These are phyloP conservation scores for Staphylotrichum longicolle DNA, from an alignment of 495 filamentous ascomycete genomes.

Conservation along the genomic window DNA sequence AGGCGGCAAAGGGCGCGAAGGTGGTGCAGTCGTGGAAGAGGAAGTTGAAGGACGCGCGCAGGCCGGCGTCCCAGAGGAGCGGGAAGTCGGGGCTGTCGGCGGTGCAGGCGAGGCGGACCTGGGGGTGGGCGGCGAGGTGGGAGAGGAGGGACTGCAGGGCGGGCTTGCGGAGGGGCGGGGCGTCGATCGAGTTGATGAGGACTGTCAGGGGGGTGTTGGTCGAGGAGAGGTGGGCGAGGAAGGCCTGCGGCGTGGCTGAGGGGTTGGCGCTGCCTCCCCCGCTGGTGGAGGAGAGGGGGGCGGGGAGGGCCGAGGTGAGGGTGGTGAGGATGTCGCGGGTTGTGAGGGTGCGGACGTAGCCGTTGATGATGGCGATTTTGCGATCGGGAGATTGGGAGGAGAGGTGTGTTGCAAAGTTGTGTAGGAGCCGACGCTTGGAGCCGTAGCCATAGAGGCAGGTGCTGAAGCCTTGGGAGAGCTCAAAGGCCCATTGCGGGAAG, in stretches of 20 bases:
- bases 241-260: constrained; percentile 56
- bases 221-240: constrained; percentile 49
- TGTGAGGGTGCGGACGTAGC: constrained; percentile 73
- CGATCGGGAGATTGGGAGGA: constrained; percentile 46
- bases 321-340: constrained; percentile 76
- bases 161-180: constrained; percentile 67
- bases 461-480: constrained; percentile 84
- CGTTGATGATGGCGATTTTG: constrained; percentile 82
- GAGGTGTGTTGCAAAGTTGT: constrained; percentile 72
- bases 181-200: constrained; percentile 84
- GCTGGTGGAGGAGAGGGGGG: constrained; percentile 34
- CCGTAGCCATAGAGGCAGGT: constrained; percentile 92
- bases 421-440: constrained; percentile 74
- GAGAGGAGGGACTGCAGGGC: constrained; percentile 70
- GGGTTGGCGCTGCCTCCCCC: constrained; percentile 34
- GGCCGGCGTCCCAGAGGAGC: constrained; percentile 82
- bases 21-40: constrained; percentile 94
- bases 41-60: constrained; percentile 76
- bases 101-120: constrained; percentile 72
- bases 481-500: constrained; percentile 91
- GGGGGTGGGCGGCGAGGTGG: constrained; percentile 69
- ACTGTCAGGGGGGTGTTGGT: constrained; percentile 54
- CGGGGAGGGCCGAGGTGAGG: constrained; percentile 63
- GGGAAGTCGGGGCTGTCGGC: constrained; percentile 84
- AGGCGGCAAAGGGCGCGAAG: constrained; percentile 65